Evolutionary conservation across 306 rosid species (phyloP).

Genomic region (Medicago lupulina): DNA sequence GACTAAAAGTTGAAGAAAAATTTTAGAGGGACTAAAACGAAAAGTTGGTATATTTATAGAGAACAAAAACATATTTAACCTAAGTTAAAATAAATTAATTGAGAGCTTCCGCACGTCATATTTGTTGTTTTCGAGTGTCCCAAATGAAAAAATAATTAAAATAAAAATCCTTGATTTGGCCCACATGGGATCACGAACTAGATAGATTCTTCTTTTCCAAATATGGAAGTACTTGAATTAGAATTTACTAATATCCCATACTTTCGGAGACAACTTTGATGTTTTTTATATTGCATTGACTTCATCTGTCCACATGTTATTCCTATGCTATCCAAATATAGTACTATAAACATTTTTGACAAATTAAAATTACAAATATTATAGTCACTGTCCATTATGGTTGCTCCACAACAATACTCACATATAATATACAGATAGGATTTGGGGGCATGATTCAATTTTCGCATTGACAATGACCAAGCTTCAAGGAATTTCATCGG

Average conservation of each 20-base stretch:
- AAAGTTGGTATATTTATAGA: no score
- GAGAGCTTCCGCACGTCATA: background rate
- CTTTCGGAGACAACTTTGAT: conserved; percentile 25
- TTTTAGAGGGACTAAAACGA: no score
- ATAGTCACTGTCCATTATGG: conserved; percentile 32
- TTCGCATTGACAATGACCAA: background rate
- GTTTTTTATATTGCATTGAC: conserved; percentile 35
- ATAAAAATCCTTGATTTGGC: conserved; percentile 28
- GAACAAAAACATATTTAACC: no score
- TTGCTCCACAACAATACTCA: background rate
- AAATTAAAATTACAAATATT: conserved; percentile 19
- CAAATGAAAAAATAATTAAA: background rate
- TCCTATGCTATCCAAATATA: conserved; percentile 33
- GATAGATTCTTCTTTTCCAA: conserved; percentile 44
- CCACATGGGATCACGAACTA: conserved; percentile 39
- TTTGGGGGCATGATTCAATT: background rate
- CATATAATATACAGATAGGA: background rate
- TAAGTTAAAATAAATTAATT: no score
- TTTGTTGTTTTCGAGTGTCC: background rate
- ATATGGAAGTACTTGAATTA: conserved; percentile 34
- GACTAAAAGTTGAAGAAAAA: no score
- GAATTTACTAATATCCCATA: conserved; percentile 12
- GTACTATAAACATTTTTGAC: conserved; percentile 2
- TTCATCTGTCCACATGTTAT: conserved; percentile 26
- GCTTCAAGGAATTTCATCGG: no score